phyloP scores from a whole-genome alignment of 768 basidiomycete genomes.

The Lepiota brunneoincarnata region DNA sequence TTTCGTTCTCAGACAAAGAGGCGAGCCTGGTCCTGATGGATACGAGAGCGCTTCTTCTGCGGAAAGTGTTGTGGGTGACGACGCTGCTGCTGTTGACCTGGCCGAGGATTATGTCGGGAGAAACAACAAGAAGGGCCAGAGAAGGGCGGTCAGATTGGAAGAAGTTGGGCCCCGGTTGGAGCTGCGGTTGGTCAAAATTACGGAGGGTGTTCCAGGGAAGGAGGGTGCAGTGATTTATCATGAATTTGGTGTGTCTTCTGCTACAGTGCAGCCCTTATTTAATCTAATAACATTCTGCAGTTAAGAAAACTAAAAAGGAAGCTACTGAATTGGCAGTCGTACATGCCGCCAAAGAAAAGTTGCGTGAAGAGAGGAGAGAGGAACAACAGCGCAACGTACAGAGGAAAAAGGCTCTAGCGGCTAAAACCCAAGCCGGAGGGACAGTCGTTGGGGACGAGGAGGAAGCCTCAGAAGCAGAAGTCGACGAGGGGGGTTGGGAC shows the following conservation, averaged over 20 bases:
- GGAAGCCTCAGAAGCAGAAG: constrained; percentile 40
- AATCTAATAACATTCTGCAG: constrained; percentile 37
- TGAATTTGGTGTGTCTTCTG: constrained; percentile 70
- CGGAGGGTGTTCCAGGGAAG: constrained; percentile 90
- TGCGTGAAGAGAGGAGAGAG: constrained; percentile 74
- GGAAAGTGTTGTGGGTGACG: constrained; percentile 82
- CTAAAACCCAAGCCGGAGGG: constrained; percentile 24
- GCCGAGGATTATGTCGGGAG: constrained; percentile 94
- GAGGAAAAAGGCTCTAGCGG: constrained; percentile 60
- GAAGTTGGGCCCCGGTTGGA: constrained; percentile 98
- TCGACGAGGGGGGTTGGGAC: constrained; percentile 37
- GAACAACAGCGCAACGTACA: constrained; percentile 92
- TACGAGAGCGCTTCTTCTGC: constrained; percentile 83
- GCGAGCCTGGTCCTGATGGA: constrained; percentile 59
- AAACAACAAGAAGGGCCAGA: constrained; percentile 89
- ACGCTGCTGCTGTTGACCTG: constrained; percentile 77
- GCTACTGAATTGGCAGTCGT: constrained; percentile 61
- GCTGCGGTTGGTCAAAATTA: constrained; percentile 87
- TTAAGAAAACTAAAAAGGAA: constrained; percentile 87
- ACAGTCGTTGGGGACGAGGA: constrained; percentile 33
- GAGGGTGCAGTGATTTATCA: constrained; percentile 94
- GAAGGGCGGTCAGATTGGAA: constrained; percentile 86
- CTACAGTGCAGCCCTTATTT: constrained; percentile 1
- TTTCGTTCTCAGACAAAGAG: constrained; percentile 76
- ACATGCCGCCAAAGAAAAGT: constrained; percentile 73